These are phyloP conservation scores for Metschnikowia drakensbergensis DNA, from an alignment of 805 yeast genomes.

Conservation along the genomic window DNA sequence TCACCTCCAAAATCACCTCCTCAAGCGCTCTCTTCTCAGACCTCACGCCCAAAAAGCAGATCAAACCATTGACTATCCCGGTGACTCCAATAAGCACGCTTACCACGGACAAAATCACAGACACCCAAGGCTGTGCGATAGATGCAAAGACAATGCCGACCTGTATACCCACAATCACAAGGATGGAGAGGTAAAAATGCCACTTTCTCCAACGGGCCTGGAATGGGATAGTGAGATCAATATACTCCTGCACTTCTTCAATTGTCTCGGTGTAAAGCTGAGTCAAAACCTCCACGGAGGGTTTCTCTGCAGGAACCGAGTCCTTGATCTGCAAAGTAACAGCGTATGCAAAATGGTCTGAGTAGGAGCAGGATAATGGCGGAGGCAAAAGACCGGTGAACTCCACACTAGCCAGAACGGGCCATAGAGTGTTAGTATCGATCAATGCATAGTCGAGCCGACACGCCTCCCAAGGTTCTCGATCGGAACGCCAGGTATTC, in stretches of 20 bases:
- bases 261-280: conserved; percentile 31
- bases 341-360: conserved; percentile 88
- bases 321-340: conserved; percentile 26
- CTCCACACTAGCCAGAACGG: conserved; percentile 61
- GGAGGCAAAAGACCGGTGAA: conserved; percentile 68
- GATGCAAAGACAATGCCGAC: conserved; percentile 61
- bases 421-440: conserved; percentile 51
- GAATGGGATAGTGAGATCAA: conserved; percentile 44
- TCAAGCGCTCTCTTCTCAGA: conserved; percentile 72
- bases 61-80: conserved; percentile 71
- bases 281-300: conserved; percentile 18
- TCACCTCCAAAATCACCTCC: conserved; percentile 72
- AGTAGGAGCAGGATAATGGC: conserved; percentile 56
- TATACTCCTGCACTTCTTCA: conserved; percentile 24
- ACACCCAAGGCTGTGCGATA: conserved; percentile 52
- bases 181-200: conserved; percentile 59
- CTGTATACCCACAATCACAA: conserved; percentile 42
- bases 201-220: conserved; percentile 62
- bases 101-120: conserved; percentile 60
- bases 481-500: conserved; percentile 76
- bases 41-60: conserved; percentile 75
- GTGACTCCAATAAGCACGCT: conserved; percentile 56
- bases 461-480: conserved; percentile 66
- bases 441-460: conserved; percentile 86
- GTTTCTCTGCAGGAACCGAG: conserved; percentile 4